phyloP scores from a whole-genome alignment of 257 asterid species.

The Petunia axillaris region DNA sequence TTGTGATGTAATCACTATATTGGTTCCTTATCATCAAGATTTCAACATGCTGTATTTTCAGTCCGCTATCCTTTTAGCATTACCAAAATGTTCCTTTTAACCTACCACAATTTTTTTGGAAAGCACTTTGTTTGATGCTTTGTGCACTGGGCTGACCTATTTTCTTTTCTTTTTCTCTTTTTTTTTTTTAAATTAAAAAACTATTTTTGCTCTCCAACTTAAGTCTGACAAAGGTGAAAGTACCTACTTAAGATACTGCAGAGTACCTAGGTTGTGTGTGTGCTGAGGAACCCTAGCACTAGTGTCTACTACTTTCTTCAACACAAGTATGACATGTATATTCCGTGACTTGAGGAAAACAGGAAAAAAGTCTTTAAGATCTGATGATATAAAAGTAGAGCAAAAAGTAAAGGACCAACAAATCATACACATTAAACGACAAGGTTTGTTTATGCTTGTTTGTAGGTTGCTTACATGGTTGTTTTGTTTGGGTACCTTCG shows the following conservation, averaged over 20 bases:
- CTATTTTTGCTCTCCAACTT: not conserved
- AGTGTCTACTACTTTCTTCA: not conserved
- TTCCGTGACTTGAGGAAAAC: not conserved
- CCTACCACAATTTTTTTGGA: too few species aligned
- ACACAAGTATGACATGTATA: not conserved
- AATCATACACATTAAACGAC: not conserved
- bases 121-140: too few species aligned
- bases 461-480: too few species aligned
- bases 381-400: not conserved
- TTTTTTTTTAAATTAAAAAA: too few species aligned
- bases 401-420: not conserved
- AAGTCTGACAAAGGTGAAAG: not conserved
- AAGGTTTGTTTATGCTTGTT: not conserved
- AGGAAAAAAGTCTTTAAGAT: not conserved
- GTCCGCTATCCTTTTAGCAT: not conserved
- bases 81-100: not conserved
- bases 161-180: too few species aligned
- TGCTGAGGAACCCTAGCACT: not conserved
- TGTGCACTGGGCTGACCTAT: too few species aligned
- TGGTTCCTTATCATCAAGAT: not conserved
- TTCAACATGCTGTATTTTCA: not conserved
- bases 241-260: not conserved
- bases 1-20: not conserved
- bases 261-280: not conserved
- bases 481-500: too few species aligned